phyloP scores from a whole-genome alignment of 2,329 filamentous ascomycete genomes.

The Coniochaeta hoffmannii region DNA sequence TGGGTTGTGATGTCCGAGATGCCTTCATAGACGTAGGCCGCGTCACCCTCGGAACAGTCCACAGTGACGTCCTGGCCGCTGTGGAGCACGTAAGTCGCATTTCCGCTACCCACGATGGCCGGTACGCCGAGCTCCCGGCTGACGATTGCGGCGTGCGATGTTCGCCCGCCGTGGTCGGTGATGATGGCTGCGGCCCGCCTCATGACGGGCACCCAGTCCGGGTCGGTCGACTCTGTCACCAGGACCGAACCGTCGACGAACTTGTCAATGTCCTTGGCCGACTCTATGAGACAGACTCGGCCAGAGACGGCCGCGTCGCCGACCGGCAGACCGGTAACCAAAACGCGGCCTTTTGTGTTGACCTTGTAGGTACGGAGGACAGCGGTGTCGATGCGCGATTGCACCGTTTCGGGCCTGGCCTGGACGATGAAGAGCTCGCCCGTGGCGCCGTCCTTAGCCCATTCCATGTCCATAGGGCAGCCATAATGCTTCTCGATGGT shows the following conservation, averaged over 20 bases:
- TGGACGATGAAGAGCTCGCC: conserved; percentile 26
- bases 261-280: conserved; percentile 20
- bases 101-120: conserved; percentile 26
- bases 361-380: conserved; percentile 26
- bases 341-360: conserved; percentile 17
- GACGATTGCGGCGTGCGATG: conserved; percentile 32
- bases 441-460: conserved; percentile 25
- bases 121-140: conserved; percentile 30
- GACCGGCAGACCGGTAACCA: conserved; percentile 23
- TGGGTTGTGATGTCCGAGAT: conserved; percentile 22
- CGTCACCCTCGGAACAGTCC: conserved; percentile 28
- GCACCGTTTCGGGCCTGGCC: conserved; percentile 27
- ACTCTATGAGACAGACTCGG: conserved; percentile 23
- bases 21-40: conserved; percentile 28
- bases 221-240: conserved; percentile 26
- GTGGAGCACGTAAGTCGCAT: conserved; percentile 27
- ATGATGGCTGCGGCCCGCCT: conserved; percentile 27
- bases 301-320: conserved; percentile 25
- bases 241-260: conserved; percentile 26
- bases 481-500: conserved; percentile 26
- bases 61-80: conserved; percentile 28
- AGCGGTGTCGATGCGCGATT: conserved; percentile 22
- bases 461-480: conserved; percentile 30
- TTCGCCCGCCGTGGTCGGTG: conserved; percentile 28
- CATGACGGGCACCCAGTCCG: conserved; percentile 31